Evolutionary conservation across 768 basidiomycete genomes (phyloP).

Genomic region (Hortiboletus flavorubellus): DNA sequence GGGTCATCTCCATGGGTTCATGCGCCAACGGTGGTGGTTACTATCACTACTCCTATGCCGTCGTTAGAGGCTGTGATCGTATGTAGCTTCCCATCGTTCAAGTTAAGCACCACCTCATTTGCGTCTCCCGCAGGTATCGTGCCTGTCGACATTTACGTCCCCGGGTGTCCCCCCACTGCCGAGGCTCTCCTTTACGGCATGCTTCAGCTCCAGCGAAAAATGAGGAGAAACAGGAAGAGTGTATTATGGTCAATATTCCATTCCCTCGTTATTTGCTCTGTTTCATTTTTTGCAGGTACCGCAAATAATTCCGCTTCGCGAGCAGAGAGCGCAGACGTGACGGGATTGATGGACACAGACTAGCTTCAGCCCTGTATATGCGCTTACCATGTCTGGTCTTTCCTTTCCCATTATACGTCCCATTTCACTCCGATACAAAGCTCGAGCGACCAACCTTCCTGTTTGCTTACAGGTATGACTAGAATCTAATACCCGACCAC

Average conservation of each 20-base stretch:
- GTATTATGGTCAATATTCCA: slow-evolving; percentile 68
- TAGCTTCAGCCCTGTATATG: slow-evolving; percentile 23
- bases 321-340: neutral
- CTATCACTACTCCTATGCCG: slow-evolving; percentile 98
- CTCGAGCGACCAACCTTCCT: neutral
- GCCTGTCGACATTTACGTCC: slow-evolving; percentile 97
- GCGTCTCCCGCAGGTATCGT: slow-evolving; percentile 68
- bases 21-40: slow-evolving; percentile 98
- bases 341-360: slow-evolving; percentile 20
- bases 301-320: slow-evolving; percentile 16
- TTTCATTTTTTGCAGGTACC: slow-evolving; percentile 22
- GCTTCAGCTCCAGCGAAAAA: slow-evolving; percentile 96
- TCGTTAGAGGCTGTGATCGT: slow-evolving; percentile 98
- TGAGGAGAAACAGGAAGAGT: slow-evolving; percentile 82
- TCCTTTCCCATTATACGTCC: neutral
- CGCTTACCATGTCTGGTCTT: slow-evolving; percentile 7
- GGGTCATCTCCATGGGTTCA: slow-evolving; percentile 99
- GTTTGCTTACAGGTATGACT: neutral
- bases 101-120: slow-evolving; percentile 8
- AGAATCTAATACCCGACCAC: neutral
- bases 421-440: slow-evolving; percentile 1
- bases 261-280: neutral
- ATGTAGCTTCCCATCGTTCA: slow-evolving; percentile 30
- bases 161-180: slow-evolving; percentile 93
- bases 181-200: slow-evolving; percentile 96